Evolutionary conservation across 164 flowering plant species (phyloP), one percentile per base, ranked within the genome.

Genomic region (Magnolia sinica): DNA sequence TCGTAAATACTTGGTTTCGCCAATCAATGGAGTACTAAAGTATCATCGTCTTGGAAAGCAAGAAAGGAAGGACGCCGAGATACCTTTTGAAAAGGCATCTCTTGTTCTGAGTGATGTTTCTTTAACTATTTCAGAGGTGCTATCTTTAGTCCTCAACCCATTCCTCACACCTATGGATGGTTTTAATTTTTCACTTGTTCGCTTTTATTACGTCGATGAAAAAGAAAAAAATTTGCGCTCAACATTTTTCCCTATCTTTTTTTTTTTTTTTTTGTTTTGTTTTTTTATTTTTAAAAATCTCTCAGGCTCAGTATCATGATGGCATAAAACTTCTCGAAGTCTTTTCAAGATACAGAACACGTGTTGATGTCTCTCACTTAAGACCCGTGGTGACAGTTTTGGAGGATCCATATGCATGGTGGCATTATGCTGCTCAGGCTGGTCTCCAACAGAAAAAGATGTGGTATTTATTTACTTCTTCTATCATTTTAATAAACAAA

Each of bases 41-140:
- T 96, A 96, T 85, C 95, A 96, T 79, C 98, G 98, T 58, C 89
- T 94, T 77, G 99, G 99, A 68, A 91, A 92, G 59, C 98, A 91
- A 89, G 99, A 94, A 86, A 91, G 94, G 79, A 87, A 82, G 80
- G 89, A 96, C 80, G 91, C 92, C 11, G 92, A 90, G 71, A 70
- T 88, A 80, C 98, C 99, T 14, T 91, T 87, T 84, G 98, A 96
- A 91, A 91, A 89, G 87, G 98, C 95, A 74, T 89, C 97, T 64
- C 85, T 96, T 81, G 83, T 85, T 70, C 80, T 96, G 49, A 86
- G 79, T 79, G 98, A 94, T 86, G 98, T 96, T 70, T 89, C 92
- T 67, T 73, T 94, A 75, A 92, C 95, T 74, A 77, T 92, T 49
- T 88, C 95, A 22, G 99, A 96, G 99, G 99, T 96, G 67, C 49